Percentiles rank a stretch among this genome's conserved stretches.
Evolutionary conservation across 495 filamentous ascomycete species (phyloP).

Genomic region (Neurospora cerealis): DNA sequence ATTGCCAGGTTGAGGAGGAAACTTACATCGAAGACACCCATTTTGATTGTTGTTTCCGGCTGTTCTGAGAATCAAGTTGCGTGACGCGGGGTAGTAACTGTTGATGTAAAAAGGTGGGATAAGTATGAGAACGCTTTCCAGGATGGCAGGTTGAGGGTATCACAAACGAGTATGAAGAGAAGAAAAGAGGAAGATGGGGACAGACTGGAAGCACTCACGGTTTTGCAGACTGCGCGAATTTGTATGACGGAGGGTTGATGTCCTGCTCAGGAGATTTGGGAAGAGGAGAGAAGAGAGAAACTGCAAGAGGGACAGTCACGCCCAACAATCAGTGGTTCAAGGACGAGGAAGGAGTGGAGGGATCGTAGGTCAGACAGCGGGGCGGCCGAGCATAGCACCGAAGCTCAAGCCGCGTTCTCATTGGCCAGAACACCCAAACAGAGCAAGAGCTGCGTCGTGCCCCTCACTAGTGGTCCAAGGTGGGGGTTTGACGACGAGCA

Average conservation of each 20-base stretch:
- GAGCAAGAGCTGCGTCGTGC: background rate
- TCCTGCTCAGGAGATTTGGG: background rate
- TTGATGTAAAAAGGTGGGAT: background rate
- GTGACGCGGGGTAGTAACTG: background rate
- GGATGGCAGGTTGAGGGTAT: background rate
- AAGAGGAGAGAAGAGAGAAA: background rate
- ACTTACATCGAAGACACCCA: slow-evolving; percentile 7
- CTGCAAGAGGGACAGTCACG: background rate
- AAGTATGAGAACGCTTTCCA: background rate
- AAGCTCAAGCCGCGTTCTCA: background rate
- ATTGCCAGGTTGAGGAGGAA: background rate
- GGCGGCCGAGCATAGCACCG: background rate
- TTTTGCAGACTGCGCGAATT: background rate
- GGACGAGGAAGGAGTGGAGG: background rate
- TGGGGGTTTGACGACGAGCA: background rate
- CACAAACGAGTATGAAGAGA: background rate
- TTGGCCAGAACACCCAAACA: background rate
- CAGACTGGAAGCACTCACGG: background rate
- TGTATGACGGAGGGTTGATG: background rate
- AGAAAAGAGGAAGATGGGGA: background rate
- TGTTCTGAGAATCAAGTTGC: background rate
- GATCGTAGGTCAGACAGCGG: background rate
- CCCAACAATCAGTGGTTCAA: background rate
- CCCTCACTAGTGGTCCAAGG: background rate
- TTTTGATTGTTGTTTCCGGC: background rate